Evolutionary conservation across 371 early-diverging fungal genomes (phyloP), one percentile per base, ranked within the genome.

Genomic region (Scutellospora calospora): DNA sequence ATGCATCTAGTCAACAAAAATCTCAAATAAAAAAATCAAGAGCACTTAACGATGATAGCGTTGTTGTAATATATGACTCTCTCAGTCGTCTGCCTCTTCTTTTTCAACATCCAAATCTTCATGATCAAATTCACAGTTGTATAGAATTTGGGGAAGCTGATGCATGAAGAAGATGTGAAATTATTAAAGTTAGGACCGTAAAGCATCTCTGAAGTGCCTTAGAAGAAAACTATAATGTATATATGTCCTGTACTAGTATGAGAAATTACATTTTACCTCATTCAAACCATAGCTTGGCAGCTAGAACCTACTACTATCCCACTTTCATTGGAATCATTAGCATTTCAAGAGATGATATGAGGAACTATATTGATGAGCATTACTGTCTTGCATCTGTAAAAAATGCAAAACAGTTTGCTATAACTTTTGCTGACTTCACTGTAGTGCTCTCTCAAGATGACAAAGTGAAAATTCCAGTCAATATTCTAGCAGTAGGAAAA

Each of bases 321-420:
- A 49, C 76, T 11, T 59, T 18, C 3, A 18, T 76, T 35, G 22
- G 5, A 27, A 18, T 76, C 18, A 6, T 16, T 60, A 18, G 35
- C 8, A 27, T 76, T 52, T 55, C 27, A 49, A 6, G 75, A 16
- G 33, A 9, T 20, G 20, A 76, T 11, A 63, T 3, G 9, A 60
- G 20, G 20, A 45, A 8, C 45, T 20, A 60, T 76, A 22, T 20
- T 5, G 16, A 54, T 27, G 27, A 38, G 5, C 41, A 63, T 57
- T 59, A 63, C 54, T 76, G 60, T 38, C 41, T 76, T 14, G 41
- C 27, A 38, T 69, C 69, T 8, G 49, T 69, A 38, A 69, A 69
- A 69, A 18, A 9, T 69, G 25, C 69, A 38, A 69, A 49, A 27
- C n/a, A 45, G n/a, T 69, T 69, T n/a, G 69, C 69, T 69, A 27